Evolutionary conservation across 1,139 yeast genomes (phyloP), one percentile per base, ranked within the genome.

Genomic region (Groenewaldozyma auringiensis): DNA sequence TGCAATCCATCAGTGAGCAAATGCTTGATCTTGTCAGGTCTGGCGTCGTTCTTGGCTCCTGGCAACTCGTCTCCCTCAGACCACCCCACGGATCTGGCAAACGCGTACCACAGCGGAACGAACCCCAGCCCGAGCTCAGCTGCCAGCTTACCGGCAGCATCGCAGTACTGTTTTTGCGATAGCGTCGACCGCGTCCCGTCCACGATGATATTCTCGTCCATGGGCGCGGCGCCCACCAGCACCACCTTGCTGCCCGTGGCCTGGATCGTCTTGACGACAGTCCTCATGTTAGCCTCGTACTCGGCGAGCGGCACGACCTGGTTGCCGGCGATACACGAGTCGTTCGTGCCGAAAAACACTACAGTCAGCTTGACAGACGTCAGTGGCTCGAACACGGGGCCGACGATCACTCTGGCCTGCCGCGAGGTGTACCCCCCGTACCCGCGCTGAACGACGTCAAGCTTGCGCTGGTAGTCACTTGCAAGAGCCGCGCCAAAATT

Each of bases 331-430:
- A 61, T 64, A n/a, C 68, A 68, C 0, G 86, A 78, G 59, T 85
- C 95, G 56, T 85, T 85, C 6, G 94, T 74, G 1, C 95, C 95
- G 54, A 83, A 77, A 61, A 81, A 84, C 3, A 85, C 64, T 13
- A 33, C 29, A 14, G 35, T 22, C 17, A 44, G 38, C 14, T 16
- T 31, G 11, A 50, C 45, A 8, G 29, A 25, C 9, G 9, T 25
- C 29, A 25, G 11, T 25, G 29, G 9, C 29, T 25, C 29, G 13
- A 44, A 75, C 9, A 47, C 25, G 16, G 40, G 43, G 13, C 32
- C 32, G 11, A 47, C 11, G 18, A 47, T 65, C 17, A 49, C 48
- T 35, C 61, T 59, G 2, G 71, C 78, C 45, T 73, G 75, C 27
- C 67, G 68, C 1, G 79, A 64, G 57, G 72, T 79, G 64, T 79